Evolutionary conservation across 306 rosid species (phyloP), one percentile per base, ranked within the genome.

Genomic region (Vachellia pachyceras): DNA sequence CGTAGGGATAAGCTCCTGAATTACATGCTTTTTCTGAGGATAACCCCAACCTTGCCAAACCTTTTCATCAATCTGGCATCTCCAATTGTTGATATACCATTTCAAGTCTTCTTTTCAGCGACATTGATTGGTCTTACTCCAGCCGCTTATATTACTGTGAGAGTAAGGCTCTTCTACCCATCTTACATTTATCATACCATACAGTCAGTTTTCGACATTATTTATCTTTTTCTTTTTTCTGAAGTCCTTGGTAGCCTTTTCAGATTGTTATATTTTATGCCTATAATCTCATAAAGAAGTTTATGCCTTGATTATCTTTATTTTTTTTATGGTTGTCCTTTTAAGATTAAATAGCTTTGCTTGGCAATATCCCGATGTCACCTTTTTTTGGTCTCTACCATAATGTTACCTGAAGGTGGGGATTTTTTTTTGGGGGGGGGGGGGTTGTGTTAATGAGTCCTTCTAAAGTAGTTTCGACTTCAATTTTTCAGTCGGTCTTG

Each of bases 31-130:
- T 95, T 95, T 78, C 90, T 95, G 67, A 91, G 98, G 89, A 87
- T 95, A 65, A 95, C 98, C 29, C 98, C 98, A 3, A 91, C 97
- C 22, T 82, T 95, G 82, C 98, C 97, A 6, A 95, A 95, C 85
- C 94, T 95, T 69, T 95, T 95, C 82, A 95, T 95, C 87, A 95
- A 95, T 87, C 85, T 95, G 95, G 98, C 98, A 33, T 92, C 97
- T 77, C 97, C 98, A 40, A 95, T 95, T 76, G 98, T 95, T 73
- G 97, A 92, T 78, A 89, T 95, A 71, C 98, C 98, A 0, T 95
- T 95, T 85, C 97, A 95, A 74, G 63, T 91, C 75, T 95, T 95
- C 97, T 91, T 95, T 79, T 79, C 81, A 76, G 98, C 97, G 4
- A 92, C 98, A 65, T 84, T 90, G 80, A 22, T 92, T 73, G 98